These are phyloP conservation scores for Aspergillus alliaceus DNA, from an alignment of 2,329 filamentous ascomycete species.

Conservation along the genomic window DNA sequence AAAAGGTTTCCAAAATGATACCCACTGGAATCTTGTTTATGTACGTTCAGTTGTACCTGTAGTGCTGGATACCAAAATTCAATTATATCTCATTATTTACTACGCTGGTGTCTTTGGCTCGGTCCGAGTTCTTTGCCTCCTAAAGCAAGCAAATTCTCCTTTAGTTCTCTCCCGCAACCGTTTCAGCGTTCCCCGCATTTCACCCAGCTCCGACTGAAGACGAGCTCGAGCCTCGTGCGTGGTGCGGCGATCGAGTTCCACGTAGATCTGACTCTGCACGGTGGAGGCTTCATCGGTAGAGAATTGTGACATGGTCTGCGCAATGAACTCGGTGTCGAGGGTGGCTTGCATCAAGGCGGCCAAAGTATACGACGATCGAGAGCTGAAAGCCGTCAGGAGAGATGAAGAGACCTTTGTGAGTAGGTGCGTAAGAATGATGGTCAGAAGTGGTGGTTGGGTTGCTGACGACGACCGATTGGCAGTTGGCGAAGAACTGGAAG, in stretches of 20 bases:
- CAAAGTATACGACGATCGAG: conserved; percentile 68
- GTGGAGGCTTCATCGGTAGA: conserved; percentile 79
- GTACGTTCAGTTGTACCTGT: not conserved
- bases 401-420: conserved; percentile 78
- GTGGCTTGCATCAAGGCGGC: conserved; percentile 93
- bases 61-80: not conserved
- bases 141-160: conserved; percentile 86
- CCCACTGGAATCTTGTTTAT: not conserved
- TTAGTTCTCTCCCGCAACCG: conserved; percentile 75
- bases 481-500: conserved; percentile 66
- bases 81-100: not conserved
- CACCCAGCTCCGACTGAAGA: conserved; percentile 82
- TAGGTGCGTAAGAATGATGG: conserved; percentile 80
- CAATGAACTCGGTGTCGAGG: conserved; percentile 93
- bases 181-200: conserved; percentile 86
- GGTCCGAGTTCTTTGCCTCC: conserved; percentile 54
- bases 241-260: conserved; percentile 84
- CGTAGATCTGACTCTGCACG: conserved; percentile 85
- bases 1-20: conserved; percentile 13
- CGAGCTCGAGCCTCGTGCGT: conserved; percentile 79
- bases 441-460: conserved; percentile 63
- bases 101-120: conserved; percentile 23
- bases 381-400: conserved; percentile 77
- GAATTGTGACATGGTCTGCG: conserved; percentile 88
- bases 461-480: conserved; percentile 74